Evolutionary conservation across 768 basidiomycete species (phyloP).

Genomic region (Coprinopsis marcescibilis): DNA sequence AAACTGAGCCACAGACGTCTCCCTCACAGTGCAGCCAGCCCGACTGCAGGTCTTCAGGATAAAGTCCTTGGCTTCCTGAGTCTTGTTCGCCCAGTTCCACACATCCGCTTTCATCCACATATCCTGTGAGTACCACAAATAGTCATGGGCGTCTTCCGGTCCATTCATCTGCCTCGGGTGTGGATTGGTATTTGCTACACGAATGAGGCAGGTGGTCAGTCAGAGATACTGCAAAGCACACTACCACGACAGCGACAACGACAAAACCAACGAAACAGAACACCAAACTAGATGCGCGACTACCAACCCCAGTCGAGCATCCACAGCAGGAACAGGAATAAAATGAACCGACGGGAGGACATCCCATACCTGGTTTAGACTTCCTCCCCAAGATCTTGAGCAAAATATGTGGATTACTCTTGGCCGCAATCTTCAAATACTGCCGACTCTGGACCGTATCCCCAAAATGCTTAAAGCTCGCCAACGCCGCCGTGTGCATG

Average conservation of each 20-base stretch:
- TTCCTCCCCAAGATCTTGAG: conserved; percentile 33
- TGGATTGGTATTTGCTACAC: conserved; percentile 24
- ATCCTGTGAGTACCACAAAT: conserved; percentile 38
- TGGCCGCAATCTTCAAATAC: conserved; percentile 32
- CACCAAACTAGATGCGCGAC: not conserved
- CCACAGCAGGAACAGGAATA: too few species aligned
- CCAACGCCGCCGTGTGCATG: conserved; percentile 35
- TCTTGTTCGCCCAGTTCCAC: conserved; percentile 39
- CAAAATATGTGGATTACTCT: conserved; percentile 28
- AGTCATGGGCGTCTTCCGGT: conserved; percentile 40
- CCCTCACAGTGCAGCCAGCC: conserved; percentile 24
- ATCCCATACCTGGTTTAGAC: conserved; percentile 28
- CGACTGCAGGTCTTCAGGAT: conserved; percentile 31
- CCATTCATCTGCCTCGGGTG: conserved; percentile 27
- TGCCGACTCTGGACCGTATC: conserved; percentile 33
- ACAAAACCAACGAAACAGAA: not conserved
- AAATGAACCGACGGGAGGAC: not conserved
- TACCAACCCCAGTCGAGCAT: too few species aligned
- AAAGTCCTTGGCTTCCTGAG: conserved; percentile 24
- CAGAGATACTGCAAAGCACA: not conserved
- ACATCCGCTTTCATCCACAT: conserved; percentile 37
- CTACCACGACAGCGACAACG: too few species aligned
- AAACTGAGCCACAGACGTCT: conserved; percentile 29
- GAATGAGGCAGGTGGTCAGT: not conserved
- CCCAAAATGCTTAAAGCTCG: conserved; percentile 35